Conservation (phyloP, 73 alveolate genomes). For the Stentor coeruleus region DNA sequence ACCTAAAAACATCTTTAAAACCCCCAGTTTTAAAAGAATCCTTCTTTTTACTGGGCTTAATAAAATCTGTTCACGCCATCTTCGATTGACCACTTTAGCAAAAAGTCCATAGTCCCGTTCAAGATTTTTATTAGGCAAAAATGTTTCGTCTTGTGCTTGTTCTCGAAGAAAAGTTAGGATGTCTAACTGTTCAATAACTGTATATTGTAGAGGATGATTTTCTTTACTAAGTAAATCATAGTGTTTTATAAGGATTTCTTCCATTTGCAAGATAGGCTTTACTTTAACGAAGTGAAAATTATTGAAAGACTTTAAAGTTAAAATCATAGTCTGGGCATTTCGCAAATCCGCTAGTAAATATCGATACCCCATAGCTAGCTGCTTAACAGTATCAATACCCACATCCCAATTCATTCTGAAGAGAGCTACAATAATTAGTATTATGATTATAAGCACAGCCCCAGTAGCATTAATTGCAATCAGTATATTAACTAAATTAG, state of each 20-base stretch:
- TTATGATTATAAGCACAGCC: background rate
- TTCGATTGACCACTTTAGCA: background rate
- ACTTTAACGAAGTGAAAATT: background rate
- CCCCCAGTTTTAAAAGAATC: background rate
- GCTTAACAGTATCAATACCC: background rate
- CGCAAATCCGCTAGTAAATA: background rate
- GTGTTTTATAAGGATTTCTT: background rate
- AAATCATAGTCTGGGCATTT: background rate
- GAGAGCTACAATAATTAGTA: background rate
- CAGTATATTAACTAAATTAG: background rate
- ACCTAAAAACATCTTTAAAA: background rate
- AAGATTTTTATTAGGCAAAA: background rate
- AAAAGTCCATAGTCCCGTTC: background rate
- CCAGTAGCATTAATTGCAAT: background rate
- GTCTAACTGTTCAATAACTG: background rate
- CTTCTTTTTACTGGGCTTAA: background rate
- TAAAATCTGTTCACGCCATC: background rate
- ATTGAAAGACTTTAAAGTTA: background rate
- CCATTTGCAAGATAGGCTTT: background rate
- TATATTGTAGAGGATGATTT: background rate
- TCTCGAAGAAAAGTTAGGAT: background rate
- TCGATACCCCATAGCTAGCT: conserved; percentile 4
- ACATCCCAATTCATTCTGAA: background rate
- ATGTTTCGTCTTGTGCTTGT: background rate
- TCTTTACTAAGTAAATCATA: background rate